Evolutionary conservation across 208 protist genomes (phyloP).

Genomic region (Leishmania arabica): DNA sequence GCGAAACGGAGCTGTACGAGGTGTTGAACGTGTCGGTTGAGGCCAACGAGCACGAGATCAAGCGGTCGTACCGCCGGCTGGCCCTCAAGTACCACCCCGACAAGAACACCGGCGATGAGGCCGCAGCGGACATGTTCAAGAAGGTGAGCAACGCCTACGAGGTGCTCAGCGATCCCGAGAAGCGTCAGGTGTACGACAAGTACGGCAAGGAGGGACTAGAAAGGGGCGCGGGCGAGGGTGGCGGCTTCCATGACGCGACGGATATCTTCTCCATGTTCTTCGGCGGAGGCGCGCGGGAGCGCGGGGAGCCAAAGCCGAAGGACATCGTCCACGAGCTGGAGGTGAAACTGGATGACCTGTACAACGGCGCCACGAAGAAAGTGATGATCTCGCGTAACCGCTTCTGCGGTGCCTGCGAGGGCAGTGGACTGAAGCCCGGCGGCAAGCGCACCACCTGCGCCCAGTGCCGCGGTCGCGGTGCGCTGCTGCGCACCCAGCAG

Average conservation of each 20-base stretch:
- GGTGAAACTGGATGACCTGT: conserved; percentile 97
- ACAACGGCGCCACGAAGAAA: conserved; percentile 94
- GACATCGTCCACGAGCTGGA: conserved; percentile 92
- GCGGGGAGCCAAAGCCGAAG: conserved; percentile 91
- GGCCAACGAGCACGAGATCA: conserved; percentile 87
- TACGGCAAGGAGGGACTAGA: conserved; percentile 97
- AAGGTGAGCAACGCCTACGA: conserved; percentile 97
- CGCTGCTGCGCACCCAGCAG: conserved; percentile 87
- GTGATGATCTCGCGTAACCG: conserved; percentile 85
- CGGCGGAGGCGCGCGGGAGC: conserved; percentile 60
- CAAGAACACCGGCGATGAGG: conserved; percentile 79
- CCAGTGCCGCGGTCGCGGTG: conserved; percentile 92
- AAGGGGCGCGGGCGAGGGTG: conserved; percentile 63
- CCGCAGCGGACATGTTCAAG: conserved; percentile 91
- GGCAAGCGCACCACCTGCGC: conserved; percentile 70
- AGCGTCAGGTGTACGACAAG: conserved; percentile 97
- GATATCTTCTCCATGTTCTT: conserved; percentile 93
- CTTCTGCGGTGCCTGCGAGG: conserved; percentile 72
- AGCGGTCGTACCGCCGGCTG: conserved; percentile 85
- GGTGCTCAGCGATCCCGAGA: conserved; percentile 95
- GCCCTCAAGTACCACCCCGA: conserved; percentile 91
- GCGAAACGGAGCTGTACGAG: conserved; percentile 91
- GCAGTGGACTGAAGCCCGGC: conserved; percentile 56
- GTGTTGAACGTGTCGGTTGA: conserved; percentile 64
- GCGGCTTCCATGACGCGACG: conserved; percentile 59